Percentiles rank a stretch among this genome's conserved stretches.
Conservation (phyloP, 805 yeast species). For the Lachancea sp. region DNA sequence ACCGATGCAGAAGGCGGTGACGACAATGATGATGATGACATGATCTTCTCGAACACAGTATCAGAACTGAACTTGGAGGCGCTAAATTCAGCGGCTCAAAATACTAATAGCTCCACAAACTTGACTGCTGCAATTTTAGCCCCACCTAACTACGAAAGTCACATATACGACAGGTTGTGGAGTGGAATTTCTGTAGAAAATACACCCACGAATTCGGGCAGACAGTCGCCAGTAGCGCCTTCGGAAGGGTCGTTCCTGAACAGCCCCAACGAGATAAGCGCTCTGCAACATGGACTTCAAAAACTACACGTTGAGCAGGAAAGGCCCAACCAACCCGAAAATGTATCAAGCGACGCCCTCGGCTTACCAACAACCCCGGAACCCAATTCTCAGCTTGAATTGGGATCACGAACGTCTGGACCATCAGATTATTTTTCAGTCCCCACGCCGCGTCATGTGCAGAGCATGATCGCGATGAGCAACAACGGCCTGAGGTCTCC, state of each 20-base stretch:
- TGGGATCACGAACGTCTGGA: slow-evolving; percentile 12
- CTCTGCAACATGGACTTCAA: slow-evolving; percentile 26
- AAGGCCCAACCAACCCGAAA: slow-evolving; percentile 2
- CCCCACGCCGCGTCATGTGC: slow-evolving; percentile 19
- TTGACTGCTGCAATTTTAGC: slow-evolving; percentile 43
- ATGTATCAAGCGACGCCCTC: not conserved
- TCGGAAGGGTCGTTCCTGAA: slow-evolving; percentile 20
- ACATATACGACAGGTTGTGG: slow-evolving; percentile 76
- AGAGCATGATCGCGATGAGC: slow-evolving; percentile 35
- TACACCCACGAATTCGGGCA: slow-evolving; percentile 29
- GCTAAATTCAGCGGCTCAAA: slow-evolving; percentile 3
- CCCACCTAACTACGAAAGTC: slow-evolving; percentile 80
- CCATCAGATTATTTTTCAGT: slow-evolving; percentile 18
- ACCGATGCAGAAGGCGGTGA: slow-evolving; percentile 21
- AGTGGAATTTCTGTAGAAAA: slow-evolving; percentile 42
- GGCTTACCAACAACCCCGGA: slow-evolving; percentile 1
- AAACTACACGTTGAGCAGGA: slow-evolving; percentile 17
- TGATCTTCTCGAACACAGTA: slow-evolving; percentile 34
- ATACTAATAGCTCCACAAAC: slow-evolving; percentile 8
- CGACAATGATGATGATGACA: slow-evolving; percentile 36
- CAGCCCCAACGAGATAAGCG: slow-evolving; percentile 26
- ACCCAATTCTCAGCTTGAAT: not conserved
- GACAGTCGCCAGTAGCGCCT: slow-evolving; percentile 27
- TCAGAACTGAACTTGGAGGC: slow-evolving; percentile 28
- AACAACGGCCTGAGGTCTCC: slow-evolving; percentile 10